Conservation (phyloP, 495 filamentous ascomycete genomes). For the Hypoxylon cercidicola region DNA sequence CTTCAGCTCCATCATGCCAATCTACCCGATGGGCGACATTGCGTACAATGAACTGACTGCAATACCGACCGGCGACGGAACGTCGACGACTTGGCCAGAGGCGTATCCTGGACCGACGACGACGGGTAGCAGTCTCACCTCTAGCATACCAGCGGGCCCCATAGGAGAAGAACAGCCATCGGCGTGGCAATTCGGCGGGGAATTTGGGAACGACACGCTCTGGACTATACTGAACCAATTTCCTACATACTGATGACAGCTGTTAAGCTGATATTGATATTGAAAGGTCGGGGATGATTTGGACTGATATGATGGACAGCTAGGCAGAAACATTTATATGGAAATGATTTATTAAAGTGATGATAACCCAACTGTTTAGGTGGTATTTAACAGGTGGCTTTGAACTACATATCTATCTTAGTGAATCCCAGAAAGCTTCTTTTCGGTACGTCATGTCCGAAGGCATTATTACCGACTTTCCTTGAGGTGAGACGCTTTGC, state of each 20-base stretch:
- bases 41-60: conserved; percentile 61
- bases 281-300: neutral
- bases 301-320: neutral
- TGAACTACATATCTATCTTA: too few species aligned
- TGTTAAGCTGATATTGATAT: neutral
- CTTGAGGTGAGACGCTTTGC: neutral
- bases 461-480: neutral
- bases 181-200: conserved; percentile 51
- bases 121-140: conserved; percentile 17
- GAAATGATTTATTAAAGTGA: neutral
- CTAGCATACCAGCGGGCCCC: conserved; percentile 18
- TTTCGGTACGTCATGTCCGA: neutral
- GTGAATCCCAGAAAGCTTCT: too few species aligned
- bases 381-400: too few species aligned
- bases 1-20: conserved; percentile 60
- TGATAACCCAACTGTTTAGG: conserved; percentile 13
- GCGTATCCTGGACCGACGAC: conserved; percentile 23
- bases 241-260: conserved; percentile 31
- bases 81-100: conserved; percentile 33
- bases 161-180: conserved; percentile 29
- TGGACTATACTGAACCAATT: conserved; percentile 65
- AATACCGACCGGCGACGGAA: conserved; percentile 39
- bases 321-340: too few species aligned
- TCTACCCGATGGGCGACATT: conserved; percentile 64
- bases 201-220: conserved; percentile 63